These are phyloP conservation scores for Pseudocercospora cruenta DNA, from an alignment of 2,329 filamentous ascomycete genomes.

Conservation along the genomic window DNA sequence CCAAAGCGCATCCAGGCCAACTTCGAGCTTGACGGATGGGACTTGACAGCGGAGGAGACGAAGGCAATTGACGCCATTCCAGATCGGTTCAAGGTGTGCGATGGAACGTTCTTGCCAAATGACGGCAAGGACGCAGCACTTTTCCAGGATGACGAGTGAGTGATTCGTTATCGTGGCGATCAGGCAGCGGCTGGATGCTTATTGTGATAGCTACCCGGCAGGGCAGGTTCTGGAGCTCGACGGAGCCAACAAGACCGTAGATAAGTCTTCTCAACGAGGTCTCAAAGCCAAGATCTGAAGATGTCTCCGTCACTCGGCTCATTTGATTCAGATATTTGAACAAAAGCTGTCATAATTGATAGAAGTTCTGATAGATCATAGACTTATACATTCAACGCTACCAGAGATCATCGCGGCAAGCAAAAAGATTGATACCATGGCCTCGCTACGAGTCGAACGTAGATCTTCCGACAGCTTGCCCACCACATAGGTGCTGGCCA, in stretches of 20 bases:
- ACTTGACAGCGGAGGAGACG: constrained; percentile 73
- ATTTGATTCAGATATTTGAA: no score
- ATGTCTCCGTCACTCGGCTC: no score
- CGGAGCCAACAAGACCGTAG: background rate
- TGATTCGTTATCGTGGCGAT: background rate
- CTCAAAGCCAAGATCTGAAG: background rate
- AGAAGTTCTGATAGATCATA: background rate
- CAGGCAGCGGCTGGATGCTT: background rate
- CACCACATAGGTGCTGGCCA: no score
- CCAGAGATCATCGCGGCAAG: background rate
- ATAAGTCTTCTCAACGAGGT: background rate
- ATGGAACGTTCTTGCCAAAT: constrained; percentile 43
- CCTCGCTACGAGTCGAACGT: background rate
- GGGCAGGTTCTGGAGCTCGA: background rate
- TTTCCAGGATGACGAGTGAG: constrained; percentile 24
- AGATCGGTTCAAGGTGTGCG: constrained; percentile 82
- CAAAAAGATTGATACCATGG: background rate
- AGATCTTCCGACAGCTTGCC: background rate
- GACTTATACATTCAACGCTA: background rate
- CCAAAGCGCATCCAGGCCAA: constrained; percentile 74
- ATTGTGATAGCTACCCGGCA: background rate
- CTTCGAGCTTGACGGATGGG: constrained; percentile 73
- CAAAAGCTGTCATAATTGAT: background rate
- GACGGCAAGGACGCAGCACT: constrained; percentile 24
- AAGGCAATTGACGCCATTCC: constrained; percentile 67